Base-by-base conservation (phyloP, 768 basidiomycete genomes). In the Leucosporidium creatinivorum region DNA sequence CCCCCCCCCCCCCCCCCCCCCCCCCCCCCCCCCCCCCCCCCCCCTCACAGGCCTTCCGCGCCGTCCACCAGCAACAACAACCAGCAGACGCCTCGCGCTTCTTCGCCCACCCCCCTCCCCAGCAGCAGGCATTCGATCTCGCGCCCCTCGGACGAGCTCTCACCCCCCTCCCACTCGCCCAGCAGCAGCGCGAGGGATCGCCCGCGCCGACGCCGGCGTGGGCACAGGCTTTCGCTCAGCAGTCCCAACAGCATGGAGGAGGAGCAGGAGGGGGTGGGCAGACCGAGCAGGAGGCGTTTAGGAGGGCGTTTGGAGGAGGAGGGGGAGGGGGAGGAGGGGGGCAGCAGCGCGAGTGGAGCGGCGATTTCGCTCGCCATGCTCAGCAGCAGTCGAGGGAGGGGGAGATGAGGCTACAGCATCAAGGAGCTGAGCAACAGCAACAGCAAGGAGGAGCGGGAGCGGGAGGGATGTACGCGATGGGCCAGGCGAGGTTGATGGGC, bases 1-100 rank as follows among this genome's bases (percentile, higher is more conserved):
- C 54, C 13, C n/a, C 54, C 12, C 12, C 31, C 12, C 36, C 18
- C 50, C 9, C 87, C 70, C 33, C 82, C 75, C 19, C 31, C 23
- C 23, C 50, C 39, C 33, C 26, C 60, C 3, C 21, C 65, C 26
- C 49, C 33, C 51, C 58, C 28, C 48, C 28, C 58, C 36, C 61
- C 52, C 28, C 48, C 25, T 39, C 55, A 7, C 33, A 52, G 31
- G 49, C 64, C 25, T 33, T 58, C 58, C 21, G 33, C 65, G 19
- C 61, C 55, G 2, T 57, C 63, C 1, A 36, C 31, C 21, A n/a
- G 30, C 60, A 36, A 25, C 44, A n/a, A 23, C 15, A 64, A 52
- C 60, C 66, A 50, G 8, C n/a, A 47, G 25, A 61, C 61, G 39
- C 67, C 58, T 1, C 30, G 39, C 9, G 68, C 55, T 25, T 48